Evolutionary conservation across 2,329 filamentous ascomycete genomes (phyloP).

Genomic region (Stagonosporopsis rhizophila): DNA sequence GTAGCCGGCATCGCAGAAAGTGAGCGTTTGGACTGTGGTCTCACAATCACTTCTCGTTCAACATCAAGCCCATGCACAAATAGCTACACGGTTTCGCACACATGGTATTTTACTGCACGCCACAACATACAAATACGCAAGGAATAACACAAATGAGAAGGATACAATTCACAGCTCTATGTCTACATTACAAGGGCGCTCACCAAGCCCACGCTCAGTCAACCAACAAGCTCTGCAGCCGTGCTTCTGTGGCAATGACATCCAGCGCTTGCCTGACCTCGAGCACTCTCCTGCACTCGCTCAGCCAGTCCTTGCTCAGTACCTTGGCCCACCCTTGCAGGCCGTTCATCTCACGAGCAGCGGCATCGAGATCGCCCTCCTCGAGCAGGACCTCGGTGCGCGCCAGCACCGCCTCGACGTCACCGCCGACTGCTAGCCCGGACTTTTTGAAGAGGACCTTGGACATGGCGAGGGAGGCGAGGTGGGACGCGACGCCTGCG

Average conservation of each 20-base stretch:
- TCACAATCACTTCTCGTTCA: too few relatives aligned
- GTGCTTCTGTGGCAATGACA: conserved; percentile 89
- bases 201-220: conserved; percentile 58
- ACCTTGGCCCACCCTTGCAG: conserved; percentile 95
- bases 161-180: conserved; percentile 17
- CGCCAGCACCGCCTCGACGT: conserved; percentile 92
- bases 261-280: conserved; percentile 97
- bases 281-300: conserved; percentile 87
- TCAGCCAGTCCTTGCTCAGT: conserved; percentile 90
- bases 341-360: conserved; percentile 93
- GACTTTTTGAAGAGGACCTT: conserved; percentile 96
- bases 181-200: conserved; percentile 17
- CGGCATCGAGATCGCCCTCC: conserved; percentile 89
- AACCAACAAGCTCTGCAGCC: conserved; percentile 84
- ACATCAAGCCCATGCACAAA: too few relatives aligned
- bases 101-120: too few relatives aligned
- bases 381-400: conserved; percentile 89
- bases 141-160: too few relatives aligned
- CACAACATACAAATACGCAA: too few relatives aligned
- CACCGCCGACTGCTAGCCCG: conserved; percentile 75
- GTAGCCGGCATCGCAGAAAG: too few relatives aligned
- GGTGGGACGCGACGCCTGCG: conserved; percentile 92
- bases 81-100: too few relatives aligned
- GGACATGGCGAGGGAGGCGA: conserved; percentile 86
- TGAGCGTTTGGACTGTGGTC: too few relatives aligned